Evolutionary conservation across 164 flowering plant species (phyloP), one percentile per base, ranked within the genome.

Genomic region (Umbilicus rupestris): DNA sequence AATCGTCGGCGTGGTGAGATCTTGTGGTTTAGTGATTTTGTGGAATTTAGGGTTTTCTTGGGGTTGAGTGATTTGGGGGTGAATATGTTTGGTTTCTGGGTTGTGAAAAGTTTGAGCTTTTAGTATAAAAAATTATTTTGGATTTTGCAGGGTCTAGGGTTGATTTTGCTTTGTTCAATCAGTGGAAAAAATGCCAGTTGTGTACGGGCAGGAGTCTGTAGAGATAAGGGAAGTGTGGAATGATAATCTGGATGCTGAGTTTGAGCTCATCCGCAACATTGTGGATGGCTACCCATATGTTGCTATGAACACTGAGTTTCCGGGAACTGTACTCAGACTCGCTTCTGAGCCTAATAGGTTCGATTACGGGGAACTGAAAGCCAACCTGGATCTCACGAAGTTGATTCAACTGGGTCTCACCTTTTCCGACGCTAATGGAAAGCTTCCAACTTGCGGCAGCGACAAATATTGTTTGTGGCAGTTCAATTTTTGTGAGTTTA

Each of bases 361-460:
- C 30, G 66, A 76, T 52, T 83, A 75, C 62, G 72, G 72, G 42
- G 75, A 79, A 31, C 49, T 82, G 41, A 82, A 82, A 70, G 79
- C 78, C 2, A 80, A 82, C 62, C 83, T 82, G n/a, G 79, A 80
- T 46, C 46, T 79, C 49, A 57, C 77, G 63, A 78, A 83, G 72
- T 63, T 84, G 30, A 82, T 83, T 45, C 86, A 83, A 70, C 44
- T 83, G 22, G 86, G 86, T 45, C 78, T 83, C 9, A 83, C 86
- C 12, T 77, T 83, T 50, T 75, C 84, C 17, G 83, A 81, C 42
- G 79, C 76, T 1, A 66, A 74, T 3, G 86, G 86, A 39, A 76
- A 70, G 49, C 80, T 82, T 16, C 85, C 85, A 0, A 74, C 78
- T 33, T 77, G 78, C 64, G 81, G 82, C 26, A 78, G 77, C 22